A percentile compares a stretch with the other conserved stretches of the same genome.
These are phyloP conservation scores for Emergomyces africanus DNA, from an alignment of 2,329 filamentous ascomycete species.

Conservation along the genomic window DNA sequence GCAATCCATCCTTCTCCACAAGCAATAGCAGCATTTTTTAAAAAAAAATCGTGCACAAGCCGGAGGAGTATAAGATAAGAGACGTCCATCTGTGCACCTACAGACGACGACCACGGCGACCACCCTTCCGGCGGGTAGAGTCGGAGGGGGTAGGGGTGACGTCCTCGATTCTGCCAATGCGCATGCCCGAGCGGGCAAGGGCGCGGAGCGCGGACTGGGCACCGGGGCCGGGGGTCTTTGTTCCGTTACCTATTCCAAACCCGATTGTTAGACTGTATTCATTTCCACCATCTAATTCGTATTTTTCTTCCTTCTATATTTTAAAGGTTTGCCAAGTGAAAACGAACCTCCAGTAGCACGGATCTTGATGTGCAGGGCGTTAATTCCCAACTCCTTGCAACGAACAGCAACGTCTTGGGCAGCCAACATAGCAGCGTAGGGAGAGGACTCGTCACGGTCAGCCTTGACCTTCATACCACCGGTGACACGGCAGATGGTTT, in stretches of 20 bases:
- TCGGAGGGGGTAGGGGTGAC: conserved; percentile 98
- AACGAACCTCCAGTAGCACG: conserved; percentile 87
- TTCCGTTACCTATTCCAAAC: conserved; percentile 64
- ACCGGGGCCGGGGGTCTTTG: conserved; percentile 99
- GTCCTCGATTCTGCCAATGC: conserved; percentile 99
- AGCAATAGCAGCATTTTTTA: conserved; percentile 8
- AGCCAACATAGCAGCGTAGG: conserved; percentile 99
- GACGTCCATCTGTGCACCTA: conserved; percentile 42
- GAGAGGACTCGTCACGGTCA: conserved; percentile 98
- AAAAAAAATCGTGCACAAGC: not conserved
- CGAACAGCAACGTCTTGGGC: conserved; percentile 93
- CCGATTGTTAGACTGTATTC: not conserved
- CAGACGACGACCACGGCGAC: conserved; percentile 99
- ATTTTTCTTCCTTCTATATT: not conserved
- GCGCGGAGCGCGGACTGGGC: conserved; percentile 98
- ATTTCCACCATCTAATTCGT: not conserved
- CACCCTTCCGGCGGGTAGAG: conserved; percentile 99
- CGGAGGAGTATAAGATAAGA: not conserved
- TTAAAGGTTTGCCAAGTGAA: not conserved
- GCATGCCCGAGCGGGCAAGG: conserved; percentile 98
- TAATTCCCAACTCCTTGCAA: conserved; percentile 77
- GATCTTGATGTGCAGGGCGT: conserved; percentile 99
- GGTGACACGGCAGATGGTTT: conserved; percentile 99
- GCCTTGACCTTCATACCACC: conserved; percentile 99
- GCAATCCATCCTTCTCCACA: conserved; percentile 18